Percentiles rank a stretch among this genome's conserved stretches.
Conservation (phyloP, 352 stramenopile species). For the Bremia lactucae region DNA sequence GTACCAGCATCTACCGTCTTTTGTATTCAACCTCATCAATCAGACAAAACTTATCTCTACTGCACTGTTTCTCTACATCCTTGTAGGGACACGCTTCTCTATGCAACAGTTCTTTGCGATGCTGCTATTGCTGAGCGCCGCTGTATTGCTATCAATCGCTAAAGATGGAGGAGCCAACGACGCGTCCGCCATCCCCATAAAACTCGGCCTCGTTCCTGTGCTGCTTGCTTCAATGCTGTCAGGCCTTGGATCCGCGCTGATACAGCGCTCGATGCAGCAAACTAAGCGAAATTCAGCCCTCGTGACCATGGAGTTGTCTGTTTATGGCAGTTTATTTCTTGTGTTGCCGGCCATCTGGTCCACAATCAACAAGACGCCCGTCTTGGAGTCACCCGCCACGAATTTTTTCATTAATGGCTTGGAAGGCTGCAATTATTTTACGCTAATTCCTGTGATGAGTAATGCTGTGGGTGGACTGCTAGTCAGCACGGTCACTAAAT, state of each 20-base stretch:
- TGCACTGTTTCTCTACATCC: constrained; percentile 68
- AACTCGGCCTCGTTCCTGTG: constrained; percentile 58
- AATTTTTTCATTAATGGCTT: constrained; percentile 29
- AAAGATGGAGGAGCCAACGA: constrained; percentile 25
- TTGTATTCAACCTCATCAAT: constrained; percentile 83
- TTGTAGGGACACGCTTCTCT: constrained; percentile 64
- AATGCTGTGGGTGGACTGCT: constrained; percentile 77
- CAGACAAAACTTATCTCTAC: constrained; percentile 82
- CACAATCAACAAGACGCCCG: constrained; percentile 25
- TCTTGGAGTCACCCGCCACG: constrained; percentile 19
- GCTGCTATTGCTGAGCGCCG: constrained; percentile 54
- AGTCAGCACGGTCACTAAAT: constrained; percentile 82
- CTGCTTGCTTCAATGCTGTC: constrained; percentile 65
- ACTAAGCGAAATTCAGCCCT: constrained; percentile 55
- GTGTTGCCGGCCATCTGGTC: constrained; percentile 36
- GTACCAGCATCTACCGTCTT: constrained; percentile 73
- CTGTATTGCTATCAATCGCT: constrained; percentile 55
- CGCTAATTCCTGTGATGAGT: constrained; percentile 67
- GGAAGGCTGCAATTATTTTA: constrained; percentile 63
- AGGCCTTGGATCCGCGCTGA: constrained; percentile 61
- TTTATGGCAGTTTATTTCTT: constrained; percentile 71
- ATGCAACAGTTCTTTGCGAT: constrained; percentile 63
- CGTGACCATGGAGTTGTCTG: constrained; percentile 73
- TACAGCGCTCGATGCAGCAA: constrained; percentile 70
- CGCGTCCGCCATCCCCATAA: constrained; percentile 26